Percentiles rank a stretch among this genome's conserved stretches.
These are phyloP conservation scores for Elsinoe australis DNA, from an alignment of 2,329 filamentous ascomycete genomes.

Conservation along the genomic window DNA sequence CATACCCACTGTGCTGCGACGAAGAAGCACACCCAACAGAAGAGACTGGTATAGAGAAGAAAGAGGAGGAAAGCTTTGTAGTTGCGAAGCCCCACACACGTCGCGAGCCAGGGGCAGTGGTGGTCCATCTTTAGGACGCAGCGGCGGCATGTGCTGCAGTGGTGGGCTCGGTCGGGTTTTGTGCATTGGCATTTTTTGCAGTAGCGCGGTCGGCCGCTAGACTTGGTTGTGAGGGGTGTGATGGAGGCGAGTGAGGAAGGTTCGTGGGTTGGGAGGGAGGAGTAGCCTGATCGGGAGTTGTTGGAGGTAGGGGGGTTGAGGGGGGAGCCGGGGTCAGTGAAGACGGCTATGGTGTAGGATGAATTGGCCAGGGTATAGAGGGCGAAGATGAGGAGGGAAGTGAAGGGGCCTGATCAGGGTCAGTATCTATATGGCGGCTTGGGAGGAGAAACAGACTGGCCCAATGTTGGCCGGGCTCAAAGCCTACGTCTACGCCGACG, in stretches of 20 bases:
- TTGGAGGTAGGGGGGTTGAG: slow-evolving; percentile 25
- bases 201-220: slow-evolving; percentile 75
- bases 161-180: slow-evolving; percentile 92
- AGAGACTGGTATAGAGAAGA: slow-evolving; percentile 77
- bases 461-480: slow-evolving; percentile 41
- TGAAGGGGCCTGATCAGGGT: slow-evolving; percentile 11
- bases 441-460: slow-evolving; percentile 30
- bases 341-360: slow-evolving; percentile 88
- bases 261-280: slow-evolving; percentile 21
- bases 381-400: slow-evolving; percentile 49
- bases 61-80: slow-evolving; percentile 95
- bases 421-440: slow-evolving; percentile 2
- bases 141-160: slow-evolving; percentile 88
- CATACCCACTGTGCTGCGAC: slow-evolving; percentile 76
- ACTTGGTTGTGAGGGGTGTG: slow-evolving; percentile 84
- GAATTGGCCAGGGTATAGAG: slow-evolving; percentile 76
- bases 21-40: slow-evolving; percentile 75
- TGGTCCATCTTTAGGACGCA: slow-evolving; percentile 99
- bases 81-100: slow-evolving; percentile 86
- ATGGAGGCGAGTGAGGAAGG: not conserved
- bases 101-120: slow-evolving; percentile 96
- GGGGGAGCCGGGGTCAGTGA: slow-evolving; percentile 75
- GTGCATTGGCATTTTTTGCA: slow-evolving; percentile 96
- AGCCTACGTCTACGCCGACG: slow-evolving; percentile 69
- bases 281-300: slow-evolving; percentile 16